Conservation (phyloP, 108 stramenopile species). For the Parmales sp. region DNA sequence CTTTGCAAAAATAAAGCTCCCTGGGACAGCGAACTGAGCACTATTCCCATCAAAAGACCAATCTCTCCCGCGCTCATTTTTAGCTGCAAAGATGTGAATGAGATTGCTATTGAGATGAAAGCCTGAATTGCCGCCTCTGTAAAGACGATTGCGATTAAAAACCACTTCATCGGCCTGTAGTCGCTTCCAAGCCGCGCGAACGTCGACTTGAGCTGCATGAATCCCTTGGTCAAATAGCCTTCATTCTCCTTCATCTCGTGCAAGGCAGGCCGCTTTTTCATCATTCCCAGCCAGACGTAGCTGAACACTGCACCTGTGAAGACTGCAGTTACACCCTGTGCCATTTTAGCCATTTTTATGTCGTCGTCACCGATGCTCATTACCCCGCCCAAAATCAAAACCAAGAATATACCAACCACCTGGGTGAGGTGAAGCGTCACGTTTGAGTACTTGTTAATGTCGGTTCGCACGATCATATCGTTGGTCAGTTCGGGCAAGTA, state of each 20-base stretch:
- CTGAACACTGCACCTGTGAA: no score
- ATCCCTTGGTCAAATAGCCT: not conserved
- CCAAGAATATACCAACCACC: slow-evolving; percentile 37
- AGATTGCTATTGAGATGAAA: slow-evolving; percentile 37
- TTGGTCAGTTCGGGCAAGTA: slow-evolving; percentile 65
- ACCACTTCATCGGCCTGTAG: slow-evolving; percentile 34
- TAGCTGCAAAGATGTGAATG: no score
- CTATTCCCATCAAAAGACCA: no score
- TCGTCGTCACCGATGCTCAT: not conserved
- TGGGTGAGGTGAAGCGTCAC: slow-evolving; percentile 29
- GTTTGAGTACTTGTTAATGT: slow-evolving; percentile 46
- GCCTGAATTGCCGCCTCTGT: slow-evolving; percentile 38
- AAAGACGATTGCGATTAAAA: slow-evolving; percentile 36
- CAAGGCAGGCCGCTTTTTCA: not conserved
- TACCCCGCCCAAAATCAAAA: slow-evolving; percentile 18
- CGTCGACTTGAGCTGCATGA: not conserved
- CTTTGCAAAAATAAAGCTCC: slow-evolving; percentile 22
- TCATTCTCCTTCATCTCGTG: not conserved
- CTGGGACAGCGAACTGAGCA: slow-evolving; percentile 39
- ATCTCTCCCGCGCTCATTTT: no score
- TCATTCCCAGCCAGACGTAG: not conserved
- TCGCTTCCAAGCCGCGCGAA: not conserved
- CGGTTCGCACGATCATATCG: slow-evolving; percentile 34
- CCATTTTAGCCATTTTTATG: no score
- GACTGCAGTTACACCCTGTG: no score